Evolutionary conservation across 495 filamentous ascomycete genomes (phyloP).

Genomic region (Talaromyces ruber): DNA sequence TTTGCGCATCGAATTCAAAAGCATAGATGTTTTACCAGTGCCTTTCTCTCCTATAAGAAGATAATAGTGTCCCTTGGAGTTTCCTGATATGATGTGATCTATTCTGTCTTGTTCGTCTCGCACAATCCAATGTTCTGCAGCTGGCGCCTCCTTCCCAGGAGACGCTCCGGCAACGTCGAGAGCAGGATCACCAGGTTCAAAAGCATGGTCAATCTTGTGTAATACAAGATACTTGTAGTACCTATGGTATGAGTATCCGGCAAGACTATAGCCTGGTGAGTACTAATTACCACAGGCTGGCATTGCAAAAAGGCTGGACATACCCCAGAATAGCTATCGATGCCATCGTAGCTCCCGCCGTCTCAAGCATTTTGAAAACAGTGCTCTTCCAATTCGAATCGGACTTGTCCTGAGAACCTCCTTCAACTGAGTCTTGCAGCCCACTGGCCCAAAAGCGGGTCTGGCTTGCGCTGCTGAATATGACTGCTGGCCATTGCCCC

Average conservation of each 20-base stretch:
- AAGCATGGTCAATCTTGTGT: constrained; percentile 89
- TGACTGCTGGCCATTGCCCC: neutral
- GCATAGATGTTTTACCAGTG: constrained; percentile 91
- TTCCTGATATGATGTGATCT: constrained; percentile 67
- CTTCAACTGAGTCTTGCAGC: constrained; percentile 21
- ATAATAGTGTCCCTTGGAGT: constrained; percentile 70
- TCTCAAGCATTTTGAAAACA: constrained; percentile 73
- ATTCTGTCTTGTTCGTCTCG: constrained; percentile 74
- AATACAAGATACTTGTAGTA: constrained; percentile 88
- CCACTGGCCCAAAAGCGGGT: neutral
- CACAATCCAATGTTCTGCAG: constrained; percentile 71
- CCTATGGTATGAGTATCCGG: constrained; percentile 75
- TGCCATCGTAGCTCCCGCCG: constrained; percentile 78
- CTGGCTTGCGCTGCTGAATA: neutral
- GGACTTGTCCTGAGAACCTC: constrained; percentile 17
- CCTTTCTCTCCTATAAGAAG: constrained; percentile 95
- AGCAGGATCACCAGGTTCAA: constrained; percentile 84
- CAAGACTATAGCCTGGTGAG: constrained; percentile 38
- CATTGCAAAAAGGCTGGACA: constrained; percentile 20
- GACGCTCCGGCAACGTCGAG: constrained; percentile 76
- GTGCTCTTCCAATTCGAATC: constrained; percentile 37
- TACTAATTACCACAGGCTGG: neutral
- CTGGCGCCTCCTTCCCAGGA: constrained; percentile 40
- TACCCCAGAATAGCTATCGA: constrained; percentile 74
- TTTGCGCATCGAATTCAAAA: constrained; percentile 88